These are phyloP conservation scores for Colletotrichum tabaci DNA, from an alignment of 2,329 filamentous ascomycete species.

Conservation along the genomic window DNA sequence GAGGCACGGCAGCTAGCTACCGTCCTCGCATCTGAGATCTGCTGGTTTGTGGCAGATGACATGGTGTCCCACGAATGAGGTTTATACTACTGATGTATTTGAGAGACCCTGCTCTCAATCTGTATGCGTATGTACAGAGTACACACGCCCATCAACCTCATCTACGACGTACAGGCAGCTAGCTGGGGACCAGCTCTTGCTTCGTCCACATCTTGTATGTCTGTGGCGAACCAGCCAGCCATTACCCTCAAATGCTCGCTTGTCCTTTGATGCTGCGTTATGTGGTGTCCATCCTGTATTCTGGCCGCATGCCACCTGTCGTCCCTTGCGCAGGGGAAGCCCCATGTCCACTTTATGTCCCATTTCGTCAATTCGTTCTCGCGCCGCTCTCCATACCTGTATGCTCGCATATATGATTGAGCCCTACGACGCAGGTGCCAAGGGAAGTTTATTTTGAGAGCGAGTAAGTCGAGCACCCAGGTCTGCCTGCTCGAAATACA, in stretches of 20 bases:
- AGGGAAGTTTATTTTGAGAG: slow-evolving; percentile 2
- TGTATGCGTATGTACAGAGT: slow-evolving; percentile 20
- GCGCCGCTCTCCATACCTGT: background rate
- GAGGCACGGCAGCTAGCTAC: background rate
- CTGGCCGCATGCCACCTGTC: slow-evolving; percentile 15
- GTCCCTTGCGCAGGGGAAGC: slow-evolving; percentile 20
- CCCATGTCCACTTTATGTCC: slow-evolving; percentile 4
- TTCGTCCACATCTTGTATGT: slow-evolving; percentile 1
- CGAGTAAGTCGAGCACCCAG: slow-evolving; percentile 31
- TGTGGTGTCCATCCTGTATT: slow-evolving; percentile 11
- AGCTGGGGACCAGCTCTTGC: slow-evolving; percentile 10
- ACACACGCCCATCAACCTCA: slow-evolving; percentile 11
- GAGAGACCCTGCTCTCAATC: slow-evolving; percentile 28
- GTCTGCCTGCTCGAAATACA: slow-evolving; percentile 18
- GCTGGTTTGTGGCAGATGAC: background rate
- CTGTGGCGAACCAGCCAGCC: slow-evolving; percentile 4
- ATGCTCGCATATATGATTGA: slow-evolving; percentile 12
- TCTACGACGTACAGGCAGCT: background rate
- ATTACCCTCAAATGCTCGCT: background rate
- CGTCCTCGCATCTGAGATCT: background rate
- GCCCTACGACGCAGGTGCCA: slow-evolving; percentile 20
- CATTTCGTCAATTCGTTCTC: slow-evolving; percentile 21
- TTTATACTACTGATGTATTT: background rate
- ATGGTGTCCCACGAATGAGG: background rate
- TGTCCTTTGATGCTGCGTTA: background rate